Evolutionary conservation across 352 stramenopile genomes (phyloP).

Genomic region (Globisporangium cystogenes): DNA sequence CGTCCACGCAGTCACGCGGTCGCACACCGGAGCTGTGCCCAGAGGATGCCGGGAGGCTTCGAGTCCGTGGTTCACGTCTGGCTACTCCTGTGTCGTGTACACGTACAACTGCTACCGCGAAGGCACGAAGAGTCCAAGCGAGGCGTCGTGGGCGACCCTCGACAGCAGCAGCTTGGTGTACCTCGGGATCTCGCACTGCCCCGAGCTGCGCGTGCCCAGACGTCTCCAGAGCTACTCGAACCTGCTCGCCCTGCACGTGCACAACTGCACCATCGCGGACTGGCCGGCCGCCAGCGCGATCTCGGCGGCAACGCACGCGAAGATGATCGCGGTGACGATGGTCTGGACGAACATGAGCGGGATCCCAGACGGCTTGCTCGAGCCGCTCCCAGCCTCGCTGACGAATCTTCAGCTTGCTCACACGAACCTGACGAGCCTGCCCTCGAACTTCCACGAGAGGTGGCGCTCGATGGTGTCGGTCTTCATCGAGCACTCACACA

Average conservation of each 20-base stretch:
- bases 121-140: not conserved
- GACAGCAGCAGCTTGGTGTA: slow-evolving; percentile 9
- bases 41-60: not conserved
- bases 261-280: too few species aligned
- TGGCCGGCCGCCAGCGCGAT: not conserved
- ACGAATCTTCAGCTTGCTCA: slow-evolving; percentile 7
- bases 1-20: slow-evolving; percentile 3
- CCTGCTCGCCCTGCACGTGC: too few species aligned
- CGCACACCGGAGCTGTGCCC: not conserved
- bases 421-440: slow-evolving; percentile 7
- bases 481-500: slow-evolving; percentile 5
- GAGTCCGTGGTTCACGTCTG: slow-evolving; percentile 4
- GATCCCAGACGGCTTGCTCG: slow-evolving; percentile 1
- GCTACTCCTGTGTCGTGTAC: slow-evolving; percentile 7
- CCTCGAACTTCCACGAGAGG: slow-evolving; percentile 2
- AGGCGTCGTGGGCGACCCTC: not conserved
- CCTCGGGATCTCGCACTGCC: slow-evolving; percentile 19
- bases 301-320: slow-evolving; percentile 1
- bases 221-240: too few species aligned
- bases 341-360: slow-evolving; percentile 3
- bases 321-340: slow-evolving; percentile 3
- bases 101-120: slow-evolving; percentile 7
- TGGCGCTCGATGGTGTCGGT: slow-evolving; percentile 1
- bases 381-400: not conserved
- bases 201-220: slow-evolving; percentile 9